phyloP scores from a whole-genome alignment of 1,284 basidiomycete species.

The Kwoniella shivajii region DNA sequence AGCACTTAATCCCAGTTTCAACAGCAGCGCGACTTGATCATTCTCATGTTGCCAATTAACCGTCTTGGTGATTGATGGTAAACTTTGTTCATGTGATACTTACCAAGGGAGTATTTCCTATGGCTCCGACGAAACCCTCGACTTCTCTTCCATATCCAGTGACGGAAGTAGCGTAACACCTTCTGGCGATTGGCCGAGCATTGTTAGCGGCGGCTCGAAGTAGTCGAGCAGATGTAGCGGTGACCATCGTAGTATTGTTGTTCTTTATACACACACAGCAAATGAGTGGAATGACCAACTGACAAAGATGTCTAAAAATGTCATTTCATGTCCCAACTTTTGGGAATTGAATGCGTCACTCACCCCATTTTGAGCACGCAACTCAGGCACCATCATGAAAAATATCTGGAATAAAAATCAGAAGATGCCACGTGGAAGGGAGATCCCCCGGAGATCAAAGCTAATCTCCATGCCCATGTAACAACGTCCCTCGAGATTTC shows the following conservation, averaged over 20 bases:
- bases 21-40: not conserved
- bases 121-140: conserved; percentile 81
- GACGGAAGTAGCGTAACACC: conserved; percentile 41
- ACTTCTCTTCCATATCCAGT: conserved; percentile 57
- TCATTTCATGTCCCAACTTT: too few relatives aligned
- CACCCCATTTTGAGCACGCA: too few relatives aligned
- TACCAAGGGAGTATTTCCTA: conserved; percentile 93
- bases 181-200: conserved; percentile 7
- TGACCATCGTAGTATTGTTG: not conserved
- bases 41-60: not conserved
- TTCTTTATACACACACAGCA: not conserved
- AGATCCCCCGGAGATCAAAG: too few relatives aligned
- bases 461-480: too few relatives aligned
- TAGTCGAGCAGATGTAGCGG: conserved; percentile 5
- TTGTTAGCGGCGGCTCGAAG: conserved; percentile 3
- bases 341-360: too few relatives aligned
- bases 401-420: too few relatives aligned
- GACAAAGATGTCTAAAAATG: not conserved
- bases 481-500: too few relatives aligned
- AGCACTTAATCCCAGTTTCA: not conserved
- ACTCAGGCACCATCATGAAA: too few relatives aligned
- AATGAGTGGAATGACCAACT: not conserved
- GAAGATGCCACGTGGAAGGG: too few relatives aligned
- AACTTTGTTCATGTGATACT: conserved; percentile 46
- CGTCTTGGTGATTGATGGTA: not conserved